Evolutionary conservation across 1,284 basidiomycete species (phyloP).

Genomic region (Austroboletus niveus): DNA sequence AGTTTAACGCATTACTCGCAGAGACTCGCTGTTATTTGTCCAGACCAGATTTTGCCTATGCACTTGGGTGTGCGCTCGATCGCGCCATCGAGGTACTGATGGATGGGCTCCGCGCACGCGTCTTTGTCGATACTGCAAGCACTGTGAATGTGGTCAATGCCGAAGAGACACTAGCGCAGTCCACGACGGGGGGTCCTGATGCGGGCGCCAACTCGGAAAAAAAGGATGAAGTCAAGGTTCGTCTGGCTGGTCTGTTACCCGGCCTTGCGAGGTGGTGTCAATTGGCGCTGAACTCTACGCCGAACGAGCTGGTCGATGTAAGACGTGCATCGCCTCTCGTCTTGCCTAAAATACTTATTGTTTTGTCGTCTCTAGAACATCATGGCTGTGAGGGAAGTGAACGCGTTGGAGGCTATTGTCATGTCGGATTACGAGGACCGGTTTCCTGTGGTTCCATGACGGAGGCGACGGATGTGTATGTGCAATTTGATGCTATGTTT

Average conservation of each 20-base stretch:
- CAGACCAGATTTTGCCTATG: slow-evolving; percentile 67
- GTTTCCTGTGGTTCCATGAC: slow-evolving; percentile 27
- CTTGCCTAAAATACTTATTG: background rate
- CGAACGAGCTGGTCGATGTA: slow-evolving; percentile 85
- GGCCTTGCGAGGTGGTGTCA: slow-evolving; percentile 77
- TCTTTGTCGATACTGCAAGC: slow-evolving; percentile 43
- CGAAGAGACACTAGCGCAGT: slow-evolving; percentile 3
- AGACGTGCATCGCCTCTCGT: slow-evolving; percentile 28
- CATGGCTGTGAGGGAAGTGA: slow-evolving; percentile 43
- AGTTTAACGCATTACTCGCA: slow-evolving; percentile 61
- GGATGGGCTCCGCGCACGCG: slow-evolving; percentile 52
- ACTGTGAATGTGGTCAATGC: slow-evolving; percentile 22
- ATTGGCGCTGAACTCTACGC: slow-evolving; percentile 65
- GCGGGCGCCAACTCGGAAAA: slow-evolving; percentile 1
- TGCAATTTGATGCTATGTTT: too few relatives aligned
- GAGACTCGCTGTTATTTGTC: slow-evolving; percentile 68
- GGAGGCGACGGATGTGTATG: too few relatives aligned
- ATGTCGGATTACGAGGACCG: slow-evolving; percentile 42
- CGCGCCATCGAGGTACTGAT: slow-evolving; percentile 56
- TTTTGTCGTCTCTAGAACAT: slow-evolving; percentile 32
- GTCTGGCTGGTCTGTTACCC: slow-evolving; percentile 76
- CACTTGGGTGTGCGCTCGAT: slow-evolving; percentile 70
- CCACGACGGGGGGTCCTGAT: slow-evolving; percentile 21
- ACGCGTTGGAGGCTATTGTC: slow-evolving; percentile 47
- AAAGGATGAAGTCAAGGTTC: slow-evolving; percentile 48